These are phyloP conservation scores for Starmerella khaoyaiensis DNA, from an alignment of 805 yeast genomes.

Conservation along the genomic window DNA sequence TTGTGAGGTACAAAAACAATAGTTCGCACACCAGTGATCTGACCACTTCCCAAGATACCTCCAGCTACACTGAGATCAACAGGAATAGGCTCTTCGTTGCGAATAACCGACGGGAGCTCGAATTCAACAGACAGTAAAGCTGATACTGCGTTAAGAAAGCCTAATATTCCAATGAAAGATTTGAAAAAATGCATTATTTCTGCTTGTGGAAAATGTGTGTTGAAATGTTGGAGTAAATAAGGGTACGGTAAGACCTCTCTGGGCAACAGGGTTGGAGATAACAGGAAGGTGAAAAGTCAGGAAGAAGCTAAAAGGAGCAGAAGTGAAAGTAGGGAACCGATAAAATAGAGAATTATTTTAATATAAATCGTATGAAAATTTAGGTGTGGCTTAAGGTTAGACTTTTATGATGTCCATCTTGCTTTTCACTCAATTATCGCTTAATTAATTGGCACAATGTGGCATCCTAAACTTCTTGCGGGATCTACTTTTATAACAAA, in stretches of 20 bases:
- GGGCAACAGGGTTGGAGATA: no score
- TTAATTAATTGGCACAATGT: conserved; percentile 17
- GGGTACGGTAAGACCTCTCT: no score
- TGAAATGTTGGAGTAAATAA: no score
- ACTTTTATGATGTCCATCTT: no score
- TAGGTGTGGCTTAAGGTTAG: no score
- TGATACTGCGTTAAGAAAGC: neutral
- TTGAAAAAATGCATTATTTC: conserved; percentile 1
- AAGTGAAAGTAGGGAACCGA: no score
- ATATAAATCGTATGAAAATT: no score
- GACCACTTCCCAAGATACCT: conserved; percentile 3
- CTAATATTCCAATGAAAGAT: neutral
- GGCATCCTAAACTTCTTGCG: conserved; percentile 15
- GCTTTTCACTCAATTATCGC: no score
- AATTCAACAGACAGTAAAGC: conserved; percentile 1
- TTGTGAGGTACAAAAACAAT: conserved; percentile 12
- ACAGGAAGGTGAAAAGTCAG: no score
- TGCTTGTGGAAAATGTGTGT: no score
- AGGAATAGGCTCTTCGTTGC: conserved; percentile 4
- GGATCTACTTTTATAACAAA: conserved; percentile 3
- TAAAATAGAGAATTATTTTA: no score
- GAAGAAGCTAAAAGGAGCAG: no score
- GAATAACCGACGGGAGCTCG: conserved; percentile 4
- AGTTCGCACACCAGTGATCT: conserved; percentile 12
- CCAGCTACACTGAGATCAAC: conserved; percentile 7